Base-by-base conservation (phyloP, 2,329 filamentous ascomycete genomes). In the Niveomyces coronatus region DNA sequence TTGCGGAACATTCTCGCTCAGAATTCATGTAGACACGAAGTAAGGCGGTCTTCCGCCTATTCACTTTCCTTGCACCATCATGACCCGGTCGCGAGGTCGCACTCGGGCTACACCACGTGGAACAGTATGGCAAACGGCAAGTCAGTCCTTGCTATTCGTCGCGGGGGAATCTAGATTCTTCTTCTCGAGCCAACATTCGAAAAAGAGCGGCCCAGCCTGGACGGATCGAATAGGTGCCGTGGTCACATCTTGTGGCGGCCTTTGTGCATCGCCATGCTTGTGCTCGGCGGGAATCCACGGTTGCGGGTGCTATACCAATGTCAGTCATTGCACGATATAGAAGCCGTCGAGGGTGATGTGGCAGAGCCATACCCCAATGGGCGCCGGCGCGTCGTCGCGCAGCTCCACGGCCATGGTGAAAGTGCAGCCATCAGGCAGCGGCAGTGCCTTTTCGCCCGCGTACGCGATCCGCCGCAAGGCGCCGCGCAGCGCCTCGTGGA, bases 391-490 rank as follows among this genome's bases (percentile, higher is more conserved):
- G 28, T 77, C 67, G 16, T 81, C 73, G 27, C 72, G 74, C 45
- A 88, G 55, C 57, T 89, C 84, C 28, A 89, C 70, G 1, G 79
- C 80, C n/a, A 89, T 57, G 0, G 82, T 85, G 55, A 84, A 89
- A 0, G 80, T 82, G 55, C 82, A 86, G 2, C 71, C 71, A 2
- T 67, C 58, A 0, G 82, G 81, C 16, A 87, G 53, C 0, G 67
- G 57, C 0, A 57, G 61, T 44, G 85, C 64, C 39, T 63, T 68
- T 43, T 76, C 68, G 8, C 68, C 74, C 3, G 73, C 69, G 42
- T 76, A 71, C 0, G 75, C 70, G 11, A 89, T 61, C 32, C 74
- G 71, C 38, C 71, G 63, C 47, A 89, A 62, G 0, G 76, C 76
- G 3, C 74, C 83, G 18, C 84, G 70, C 31, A 89, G 68, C 45